These are phyloP conservation scores for Aspergillus ostianus DNA, from an alignment of 495 filamentous ascomycete species.

Conservation along the genomic window DNA sequence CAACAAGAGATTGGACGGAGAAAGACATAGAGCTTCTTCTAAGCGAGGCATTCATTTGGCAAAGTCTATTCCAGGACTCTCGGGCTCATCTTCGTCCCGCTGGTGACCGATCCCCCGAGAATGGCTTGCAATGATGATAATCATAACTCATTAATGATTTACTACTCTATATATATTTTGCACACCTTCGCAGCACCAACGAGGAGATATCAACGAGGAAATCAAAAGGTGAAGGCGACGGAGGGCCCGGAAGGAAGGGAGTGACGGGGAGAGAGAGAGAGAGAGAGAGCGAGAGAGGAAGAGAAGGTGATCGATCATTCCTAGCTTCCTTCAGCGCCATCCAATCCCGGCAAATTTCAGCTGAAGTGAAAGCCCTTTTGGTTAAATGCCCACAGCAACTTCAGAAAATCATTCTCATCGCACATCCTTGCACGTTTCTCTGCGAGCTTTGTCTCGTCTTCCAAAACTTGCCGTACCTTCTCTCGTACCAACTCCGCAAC, in stretches of 20 bases:
- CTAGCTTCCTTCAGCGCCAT: constrained; percentile 6
- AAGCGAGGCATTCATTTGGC: constrained; percentile 96
- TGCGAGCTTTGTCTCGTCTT: constrained; percentile 70
- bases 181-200: neutral
- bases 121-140: constrained; percentile 43
- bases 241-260: neutral
- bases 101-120: constrained; percentile 38
- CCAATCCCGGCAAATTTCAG: constrained; percentile 37
- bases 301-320: neutral
- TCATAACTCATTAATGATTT: constrained; percentile 34
- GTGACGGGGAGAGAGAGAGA: constrained; percentile 2
- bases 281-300: neutral
- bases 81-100: constrained; percentile 72
- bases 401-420: constrained; percentile 88
- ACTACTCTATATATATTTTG: neutral
- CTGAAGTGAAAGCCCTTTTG: constrained; percentile 92
- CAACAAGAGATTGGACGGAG: constrained; percentile 93
- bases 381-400: constrained; percentile 74
- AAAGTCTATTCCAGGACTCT: constrained; percentile 85
- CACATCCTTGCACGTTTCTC: constrained; percentile 81
- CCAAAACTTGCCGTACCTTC: constrained; percentile 79
- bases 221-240: neutral
- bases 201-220: neutral
- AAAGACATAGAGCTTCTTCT: constrained; percentile 95
- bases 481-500: constrained; percentile 74